Conservation (phyloP, 2,329 filamentous ascomycete genomes). For the Pseudofabraea citricarpa region DNA sequence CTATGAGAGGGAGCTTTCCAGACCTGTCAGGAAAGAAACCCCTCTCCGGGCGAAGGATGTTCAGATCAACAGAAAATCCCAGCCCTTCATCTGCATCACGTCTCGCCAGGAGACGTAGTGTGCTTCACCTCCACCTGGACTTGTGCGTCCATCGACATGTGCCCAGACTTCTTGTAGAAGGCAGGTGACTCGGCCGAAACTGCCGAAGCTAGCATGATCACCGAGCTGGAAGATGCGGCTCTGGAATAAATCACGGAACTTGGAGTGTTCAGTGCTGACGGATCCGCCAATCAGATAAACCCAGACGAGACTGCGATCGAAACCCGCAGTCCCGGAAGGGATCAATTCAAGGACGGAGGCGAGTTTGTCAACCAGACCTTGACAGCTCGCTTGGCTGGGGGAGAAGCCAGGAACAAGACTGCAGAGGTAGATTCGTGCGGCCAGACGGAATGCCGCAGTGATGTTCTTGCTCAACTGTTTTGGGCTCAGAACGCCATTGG, state of each 20-base stretch:
- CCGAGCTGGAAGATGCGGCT: conserved; percentile 72
- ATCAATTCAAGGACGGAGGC: conserved; percentile 74
- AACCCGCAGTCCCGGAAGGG: conserved; percentile 74
- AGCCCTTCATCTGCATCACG: conserved; percentile 84
- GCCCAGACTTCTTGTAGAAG: conserved; percentile 81
- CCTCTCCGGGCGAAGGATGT: conserved; percentile 9
- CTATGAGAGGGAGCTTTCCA: too few relatives aligned
- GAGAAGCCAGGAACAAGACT: conserved; percentile 86
- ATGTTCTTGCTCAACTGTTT: conserved; percentile 85
- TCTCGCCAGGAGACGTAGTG: conserved; percentile 90
- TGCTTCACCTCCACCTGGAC: conserved; percentile 32
- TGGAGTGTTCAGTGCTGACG: conserved; percentile 65
- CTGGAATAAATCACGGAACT: conserved; percentile 73
- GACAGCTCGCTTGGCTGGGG: conserved; percentile 66
- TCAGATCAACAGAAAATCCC: conserved; percentile 89
- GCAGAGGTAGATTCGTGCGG: conserved; percentile 95
- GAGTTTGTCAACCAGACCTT: conserved; percentile 74
- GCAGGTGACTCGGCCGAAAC: conserved; percentile 76
- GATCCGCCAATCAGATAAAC: conserved; percentile 85
- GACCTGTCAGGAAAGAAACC: too few relatives aligned
- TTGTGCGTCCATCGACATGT: conserved; percentile 55
- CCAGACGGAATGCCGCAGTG: conserved; percentile 83
- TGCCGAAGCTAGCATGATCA: conserved; percentile 73
- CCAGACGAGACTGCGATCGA: conserved; percentile 89
- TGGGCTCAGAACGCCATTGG: conserved; percentile 71